Base-by-base conservation (phyloP, 1,284 basidiomycete species). In the Polyporus tsugae region DNA sequence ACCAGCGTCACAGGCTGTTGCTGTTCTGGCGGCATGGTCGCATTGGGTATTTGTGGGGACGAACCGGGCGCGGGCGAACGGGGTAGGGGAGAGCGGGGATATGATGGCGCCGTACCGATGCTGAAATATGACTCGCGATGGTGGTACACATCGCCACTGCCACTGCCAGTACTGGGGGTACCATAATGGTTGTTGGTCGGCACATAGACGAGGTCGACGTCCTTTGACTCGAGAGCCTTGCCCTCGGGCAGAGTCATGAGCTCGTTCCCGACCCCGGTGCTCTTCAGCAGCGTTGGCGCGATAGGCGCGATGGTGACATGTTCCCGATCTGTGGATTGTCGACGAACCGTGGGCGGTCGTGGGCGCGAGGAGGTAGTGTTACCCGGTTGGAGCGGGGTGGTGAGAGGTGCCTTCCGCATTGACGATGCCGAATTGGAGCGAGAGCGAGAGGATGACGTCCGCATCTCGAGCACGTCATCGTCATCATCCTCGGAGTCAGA, bases 231-330 rank as follows among this genome's bases (percentile, higher is more conserved):
- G 5, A 69, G 55, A 9, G 58, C 63, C 52, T 38, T 66, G 39
- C 77, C 80, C 71, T 82, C 80, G 25, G 78, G 66, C 38, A 78
- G 61, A 41, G 74, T 72, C 33, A 63, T 70, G 41, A 75, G 74
- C 57, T 84, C 82, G 65, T 87, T 85, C 10, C 83, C 86, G 3
- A 84, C 80, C 36, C 84, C 86, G 0, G 84, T 86, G 33, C 94
- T 95, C 84, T 99, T 99, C 74, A 99, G 86, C 58, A 95, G 88
- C 1, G 97, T 97, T 0, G 97, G 97, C 0, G 96, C 93, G 72
- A 99, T 97, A 59, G 95, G 93, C 15, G 96, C 96, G 72, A 99
- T 99, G 6, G 96, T 97, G 70, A 95, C 86, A 67, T 91, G 87
- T 57, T 90, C 88, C 53, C 85, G 83, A 52, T 87, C 84, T 19